A percentile compares a stretch with the other conserved stretches of the same genome.
Evolutionary conservation across 257 asterid species (phyloP).

Genomic region (Mentha longifolia): DNA sequence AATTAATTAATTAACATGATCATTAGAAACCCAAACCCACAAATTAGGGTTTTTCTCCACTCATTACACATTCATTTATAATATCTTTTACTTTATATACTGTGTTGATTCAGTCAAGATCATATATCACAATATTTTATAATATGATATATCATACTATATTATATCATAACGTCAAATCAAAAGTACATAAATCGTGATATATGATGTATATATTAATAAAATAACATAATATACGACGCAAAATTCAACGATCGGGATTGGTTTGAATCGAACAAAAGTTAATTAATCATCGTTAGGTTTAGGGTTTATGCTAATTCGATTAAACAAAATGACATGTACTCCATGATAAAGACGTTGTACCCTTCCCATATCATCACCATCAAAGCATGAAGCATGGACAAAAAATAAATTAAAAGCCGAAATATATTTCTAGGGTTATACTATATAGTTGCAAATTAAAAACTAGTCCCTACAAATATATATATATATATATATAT

Average conservation of each 20-base stretch:
- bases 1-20: no score
- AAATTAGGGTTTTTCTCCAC: no score
- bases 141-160: neutral
- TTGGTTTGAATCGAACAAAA: neutral
- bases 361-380: slow-evolving; percentile 32
- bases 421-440: slow-evolving; percentile 14
- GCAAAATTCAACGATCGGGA: neutral
- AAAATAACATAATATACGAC: neutral
- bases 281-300: slow-evolving; percentile 13
- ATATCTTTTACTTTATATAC: no score
- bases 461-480: slow-evolving; percentile 28
- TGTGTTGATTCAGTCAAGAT: neutral
- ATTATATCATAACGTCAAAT: slow-evolving; percentile 6
- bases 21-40: no score
- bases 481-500: neutral
- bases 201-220: neutral
- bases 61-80: neutral
- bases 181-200: neutral
- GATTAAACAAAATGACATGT: slow-evolving; percentile 42
- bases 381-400: slow-evolving; percentile 10
- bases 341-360: slow-evolving; percentile 43
- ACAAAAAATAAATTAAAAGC: slow-evolving; percentile 24
- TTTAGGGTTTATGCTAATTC: slow-evolving; percentile 20
- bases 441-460: neutral
- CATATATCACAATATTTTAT: neutral